A percentile compares a stretch with the other conserved stretches of the same genome.
These are phyloP conservation scores for Euphorbia schlechtendalii DNA, from an alignment of 441 rosid genomes.

Conservation along the genomic window DNA sequence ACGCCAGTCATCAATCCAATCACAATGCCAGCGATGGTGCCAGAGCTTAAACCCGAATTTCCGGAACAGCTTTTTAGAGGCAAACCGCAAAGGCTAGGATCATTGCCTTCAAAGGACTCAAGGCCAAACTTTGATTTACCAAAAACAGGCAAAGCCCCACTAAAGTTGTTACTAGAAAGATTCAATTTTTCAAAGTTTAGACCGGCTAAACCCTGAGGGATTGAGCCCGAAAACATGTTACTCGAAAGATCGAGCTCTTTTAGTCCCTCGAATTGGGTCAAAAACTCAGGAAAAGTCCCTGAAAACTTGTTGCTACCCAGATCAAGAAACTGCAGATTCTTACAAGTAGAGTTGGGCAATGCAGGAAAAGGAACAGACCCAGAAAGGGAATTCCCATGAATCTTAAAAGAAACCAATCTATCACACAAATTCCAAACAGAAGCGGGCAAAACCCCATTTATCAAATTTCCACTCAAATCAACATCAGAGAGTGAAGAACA, in stretches of 20 bases:
- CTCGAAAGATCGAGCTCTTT: constrained; percentile 78
- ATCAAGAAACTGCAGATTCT: constrained; percentile 61
- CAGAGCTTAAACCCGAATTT: constrained; percentile 59
- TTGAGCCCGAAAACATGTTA: constrained; percentile 58
- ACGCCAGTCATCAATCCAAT: constrained; percentile 86
- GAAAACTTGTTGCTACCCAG: constrained; percentile 71
- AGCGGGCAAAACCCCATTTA: constrained; percentile 63
- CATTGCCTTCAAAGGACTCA: constrained; percentile 72
- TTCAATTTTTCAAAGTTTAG: constrained; percentile 61
- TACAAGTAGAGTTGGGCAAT: constrained; percentile 69
- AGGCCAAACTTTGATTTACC: constrained; percentile 53
- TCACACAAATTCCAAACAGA: constrained; percentile 93
- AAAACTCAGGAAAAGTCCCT: constrained; percentile 72
- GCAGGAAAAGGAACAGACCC: constrained; percentile 79
- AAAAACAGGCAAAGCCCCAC: constrained; percentile 68
- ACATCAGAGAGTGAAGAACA: constrained; percentile 69
- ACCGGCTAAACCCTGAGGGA: constrained; percentile 51
- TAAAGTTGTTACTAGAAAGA: constrained; percentile 85
- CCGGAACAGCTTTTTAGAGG: constrained; percentile 66
- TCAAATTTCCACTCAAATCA: constrained; percentile 61
- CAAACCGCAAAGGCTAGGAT: constrained; percentile 72
- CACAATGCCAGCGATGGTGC: constrained; percentile 91
- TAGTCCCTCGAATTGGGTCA: constrained; percentile 50
- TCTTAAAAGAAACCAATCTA: constrained; percentile 47
- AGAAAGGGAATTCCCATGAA: constrained; percentile 58